Conservation (phyloP, 1,284 basidiomycete genomes). For the Tylopilus sp. region DNA sequence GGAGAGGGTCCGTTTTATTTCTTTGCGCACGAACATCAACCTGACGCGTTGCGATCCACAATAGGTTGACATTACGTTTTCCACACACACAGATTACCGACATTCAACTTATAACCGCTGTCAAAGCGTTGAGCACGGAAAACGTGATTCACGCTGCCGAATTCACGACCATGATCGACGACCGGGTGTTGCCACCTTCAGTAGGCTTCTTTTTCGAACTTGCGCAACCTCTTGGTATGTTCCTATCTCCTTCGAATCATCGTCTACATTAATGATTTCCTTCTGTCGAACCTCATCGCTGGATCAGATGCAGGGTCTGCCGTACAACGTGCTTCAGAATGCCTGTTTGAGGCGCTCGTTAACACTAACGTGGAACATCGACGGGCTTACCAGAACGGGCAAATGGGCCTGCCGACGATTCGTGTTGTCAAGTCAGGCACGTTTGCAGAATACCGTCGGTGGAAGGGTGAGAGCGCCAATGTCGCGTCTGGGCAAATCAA, state of each 20-base stretch:
- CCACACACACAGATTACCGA: slow-evolving; percentile 14
- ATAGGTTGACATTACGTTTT: slow-evolving; percentile 24
- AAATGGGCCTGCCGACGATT: background rate
- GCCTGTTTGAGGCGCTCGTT: too few relatives aligned
- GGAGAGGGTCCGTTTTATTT: slow-evolving; percentile 18
- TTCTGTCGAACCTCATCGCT: background rate
- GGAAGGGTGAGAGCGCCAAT: background rate
- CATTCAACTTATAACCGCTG: slow-evolving; percentile 14
- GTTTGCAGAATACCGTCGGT: background rate
- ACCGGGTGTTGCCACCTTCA: slow-evolving; percentile 8
- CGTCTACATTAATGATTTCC: too few relatives aligned
- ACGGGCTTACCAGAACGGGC: background rate
- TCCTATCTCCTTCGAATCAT: too few relatives aligned
- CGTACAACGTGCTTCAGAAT: too few relatives aligned
- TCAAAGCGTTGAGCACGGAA: slow-evolving; percentile 6
- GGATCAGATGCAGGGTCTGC: background rate
- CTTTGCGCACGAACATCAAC: background rate
- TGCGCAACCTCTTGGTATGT: slow-evolving; percentile 18
- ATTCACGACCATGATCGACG: slow-evolving; percentile 28
- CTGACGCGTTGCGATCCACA: background rate
- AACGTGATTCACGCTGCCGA: slow-evolving; percentile 20
- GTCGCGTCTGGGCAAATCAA: background rate
- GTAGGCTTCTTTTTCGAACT: slow-evolving; percentile 35
- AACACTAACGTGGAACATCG: too few relatives aligned
- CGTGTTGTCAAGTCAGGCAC: background rate